Percentiles rank a stretch among this genome's conserved stretches.
Evolutionary conservation across 495 filamentous ascomycete genomes (phyloP).

Genomic region (Penicillium malachiteum): DNA sequence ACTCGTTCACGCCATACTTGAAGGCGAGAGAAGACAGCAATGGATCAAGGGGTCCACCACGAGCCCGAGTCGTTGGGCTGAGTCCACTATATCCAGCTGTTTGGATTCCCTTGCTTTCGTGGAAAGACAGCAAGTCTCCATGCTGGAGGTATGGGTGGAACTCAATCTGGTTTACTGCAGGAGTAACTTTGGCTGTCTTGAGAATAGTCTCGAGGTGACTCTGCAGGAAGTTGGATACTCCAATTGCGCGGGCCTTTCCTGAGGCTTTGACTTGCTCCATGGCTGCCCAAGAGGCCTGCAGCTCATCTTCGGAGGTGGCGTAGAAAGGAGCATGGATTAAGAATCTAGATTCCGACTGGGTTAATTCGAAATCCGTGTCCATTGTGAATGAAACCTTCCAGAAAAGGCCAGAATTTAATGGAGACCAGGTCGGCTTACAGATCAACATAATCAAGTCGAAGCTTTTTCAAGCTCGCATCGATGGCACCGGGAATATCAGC

Average conservation of each 20-base stretch:
- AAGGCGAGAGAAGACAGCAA: slow-evolving; percentile 58
- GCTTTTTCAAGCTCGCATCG: slow-evolving; percentile 66
- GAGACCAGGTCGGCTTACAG: slow-evolving; percentile 43
- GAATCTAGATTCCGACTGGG: slow-evolving; percentile 47
- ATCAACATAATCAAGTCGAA: slow-evolving; percentile 80
- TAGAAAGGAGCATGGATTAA: slow-evolving; percentile 78
- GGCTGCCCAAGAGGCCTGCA: slow-evolving; percentile 71
- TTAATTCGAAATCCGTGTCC: too few relatives aligned
- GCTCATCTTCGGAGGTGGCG: slow-evolving; percentile 56
- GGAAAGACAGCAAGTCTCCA: slow-evolving; percentile 60
- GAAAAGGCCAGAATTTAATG: not conserved
- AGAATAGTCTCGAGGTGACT: slow-evolving; percentile 67
- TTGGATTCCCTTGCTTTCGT: slow-evolving; percentile 66
- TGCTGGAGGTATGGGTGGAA: slow-evolving; percentile 87
- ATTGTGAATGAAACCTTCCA: not conserved
- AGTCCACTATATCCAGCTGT: slow-evolving; percentile 69
- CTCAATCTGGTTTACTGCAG: slow-evolving; percentile 85
- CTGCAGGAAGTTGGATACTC: slow-evolving; percentile 78
- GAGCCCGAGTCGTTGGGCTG: slow-evolving; percentile 61
- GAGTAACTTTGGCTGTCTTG: slow-evolving; percentile 59
- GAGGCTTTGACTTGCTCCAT: slow-evolving; percentile 70
- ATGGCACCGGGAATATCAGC: slow-evolving; percentile 65
- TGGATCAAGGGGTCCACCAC: slow-evolving; percentile 66
- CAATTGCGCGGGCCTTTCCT: slow-evolving; percentile 74
- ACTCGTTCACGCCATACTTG: slow-evolving; percentile 75